These are phyloP conservation scores for Cryptococcus jaspeensis DNA, from an alignment of 1,284 basidiomycete species.

Conservation along the genomic window DNA sequence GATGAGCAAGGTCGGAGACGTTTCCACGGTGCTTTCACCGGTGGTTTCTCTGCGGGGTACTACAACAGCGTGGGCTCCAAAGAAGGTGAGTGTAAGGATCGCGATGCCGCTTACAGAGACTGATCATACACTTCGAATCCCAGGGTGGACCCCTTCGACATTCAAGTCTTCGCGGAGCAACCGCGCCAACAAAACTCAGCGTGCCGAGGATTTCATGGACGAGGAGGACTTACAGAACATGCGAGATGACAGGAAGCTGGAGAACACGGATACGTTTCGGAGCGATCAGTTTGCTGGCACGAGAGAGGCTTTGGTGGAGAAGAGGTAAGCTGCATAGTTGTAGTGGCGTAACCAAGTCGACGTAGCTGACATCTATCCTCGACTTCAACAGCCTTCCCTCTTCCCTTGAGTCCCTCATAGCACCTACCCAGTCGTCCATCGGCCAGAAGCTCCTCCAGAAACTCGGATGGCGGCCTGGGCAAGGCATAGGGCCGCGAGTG, in stretches of 20 bases:
- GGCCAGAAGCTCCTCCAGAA: slow-evolving; percentile 83
- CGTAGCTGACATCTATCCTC: slow-evolving; percentile 14
- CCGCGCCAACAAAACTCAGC: slow-evolving; percentile 60
- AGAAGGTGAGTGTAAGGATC: slow-evolving; percentile 63
- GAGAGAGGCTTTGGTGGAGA: slow-evolving; percentile 53
- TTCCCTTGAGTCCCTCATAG: slow-evolving; percentile 49
- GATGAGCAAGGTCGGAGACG: slow-evolving; percentile 92
- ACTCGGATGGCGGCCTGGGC: slow-evolving; percentile 92
- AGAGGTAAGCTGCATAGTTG: slow-evolving; percentile 19
- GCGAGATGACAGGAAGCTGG: slow-evolving; percentile 68
- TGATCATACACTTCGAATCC: not conserved
- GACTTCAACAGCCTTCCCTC: slow-evolving; percentile 55
- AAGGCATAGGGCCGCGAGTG: slow-evolving; percentile 90
- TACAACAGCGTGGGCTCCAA: slow-evolving; percentile 95
- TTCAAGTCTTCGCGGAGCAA: slow-evolving; percentile 83
- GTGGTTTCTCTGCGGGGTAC: slow-evolving; percentile 96
- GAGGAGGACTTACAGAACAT: slow-evolving; percentile 90
- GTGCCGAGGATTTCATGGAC: slow-evolving; percentile 96
- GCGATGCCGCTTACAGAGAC: not conserved
- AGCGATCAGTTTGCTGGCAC: slow-evolving; percentile 67
- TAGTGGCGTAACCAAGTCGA: not conserved
- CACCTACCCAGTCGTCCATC: slow-evolving; percentile 56
- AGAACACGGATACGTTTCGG: slow-evolving; percentile 53
- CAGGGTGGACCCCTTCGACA: slow-evolving; percentile 90
- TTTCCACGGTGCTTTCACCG: slow-evolving; percentile 96